Evolutionary conservation across 1,284 basidiomycete genomes (phyloP), one percentile per base, ranked within the genome.

Genomic region (Anthracocystis walkeri): DNA sequence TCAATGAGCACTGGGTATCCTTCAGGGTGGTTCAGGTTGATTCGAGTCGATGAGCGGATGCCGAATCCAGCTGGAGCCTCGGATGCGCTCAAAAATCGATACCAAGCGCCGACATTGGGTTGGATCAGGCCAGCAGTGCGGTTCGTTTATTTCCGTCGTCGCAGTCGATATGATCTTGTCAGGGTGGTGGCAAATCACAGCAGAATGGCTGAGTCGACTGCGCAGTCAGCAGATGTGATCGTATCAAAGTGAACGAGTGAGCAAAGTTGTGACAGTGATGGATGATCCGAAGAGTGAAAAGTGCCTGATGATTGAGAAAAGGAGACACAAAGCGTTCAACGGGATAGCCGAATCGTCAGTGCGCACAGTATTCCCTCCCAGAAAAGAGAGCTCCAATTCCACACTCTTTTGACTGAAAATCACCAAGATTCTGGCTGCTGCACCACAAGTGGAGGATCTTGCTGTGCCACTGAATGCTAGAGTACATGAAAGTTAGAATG

Each of bases 51-150:
- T 27, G 10, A 5, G 25, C 14, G 31, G 20, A 50, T 31, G 29
- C 7, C 48, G 16, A 33, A 4, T 33, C 18, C 29, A 33, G 48
- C 27, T 46, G 44, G 52, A 45, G 41, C 53, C 23, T 46, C 20
- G 44, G 35, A 31, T 35, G 54, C 29, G 44, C 31, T 56, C 42
- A 56, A n/a, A 35, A 20, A 16, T 46, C 18, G 54, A 56, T 14
- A 16, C 7, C 8, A 14, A 38, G 21, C 20, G 20, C 35, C 33
- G 50, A 21, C 50, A 51, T 51, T 12, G 42, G 20, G 46, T 48
- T 12, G 44, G n/a, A n/a, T 20, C n/a, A 14, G 35, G 4, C 20
- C 31, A 51, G 42, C 42, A 49, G 48, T 29, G 29, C 5, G 27
- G 45, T 29, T 14, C 20, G 8, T 21, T 4, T 21, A 18, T 29